Percentiles rank a stretch among this genome's conserved stretches.
phyloP scores from a whole-genome alignment of 345 rosid species.

The Citrus glauca region DNA sequence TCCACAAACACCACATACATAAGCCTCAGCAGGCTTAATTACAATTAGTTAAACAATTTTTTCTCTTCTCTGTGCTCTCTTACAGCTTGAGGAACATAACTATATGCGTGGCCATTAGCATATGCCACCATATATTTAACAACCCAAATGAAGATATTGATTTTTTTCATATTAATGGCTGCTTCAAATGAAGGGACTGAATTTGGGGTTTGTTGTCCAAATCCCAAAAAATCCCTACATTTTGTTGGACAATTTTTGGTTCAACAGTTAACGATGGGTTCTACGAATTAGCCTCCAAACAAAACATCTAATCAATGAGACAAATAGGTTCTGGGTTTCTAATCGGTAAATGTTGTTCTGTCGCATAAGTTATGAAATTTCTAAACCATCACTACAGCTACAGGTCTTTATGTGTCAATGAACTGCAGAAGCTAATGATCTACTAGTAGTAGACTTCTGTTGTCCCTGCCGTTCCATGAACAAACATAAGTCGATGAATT shows the following conservation, averaged over 20 bases:
- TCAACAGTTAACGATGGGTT: no score
- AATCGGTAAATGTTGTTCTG: background rate
- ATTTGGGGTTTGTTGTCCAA: no score
- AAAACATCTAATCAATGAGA: no score
- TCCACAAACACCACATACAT: conserved; percentile 71
- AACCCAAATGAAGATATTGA: no score
- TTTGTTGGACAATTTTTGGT: no score
- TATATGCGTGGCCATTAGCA: conserved; percentile 64
- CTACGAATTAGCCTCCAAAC: background rate
- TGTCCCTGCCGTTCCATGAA: conserved; percentile 92
- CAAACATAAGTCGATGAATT: conserved; percentile 91
- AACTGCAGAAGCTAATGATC: conserved; percentile 38
- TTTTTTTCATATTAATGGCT: no score
- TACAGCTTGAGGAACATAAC: conserved; percentile 50
- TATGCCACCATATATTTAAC: conserved; percentile 53
- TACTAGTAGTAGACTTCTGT: conserved; percentile 97
- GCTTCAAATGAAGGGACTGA: no score
- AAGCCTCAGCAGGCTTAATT: conserved; percentile 49
- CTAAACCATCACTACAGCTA: conserved; percentile 12
- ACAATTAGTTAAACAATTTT: conserved; percentile 49
- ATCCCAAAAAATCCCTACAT: background rate
- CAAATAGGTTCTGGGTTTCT: background rate
- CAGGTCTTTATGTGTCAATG: no score
- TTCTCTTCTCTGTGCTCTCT: conserved; percentile 54
- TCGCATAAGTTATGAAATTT: conserved; percentile 7